These are phyloP conservation scores for Acacia confusa DNA, from an alignment of 306 rosid genomes.

Conservation along the genomic window DNA sequence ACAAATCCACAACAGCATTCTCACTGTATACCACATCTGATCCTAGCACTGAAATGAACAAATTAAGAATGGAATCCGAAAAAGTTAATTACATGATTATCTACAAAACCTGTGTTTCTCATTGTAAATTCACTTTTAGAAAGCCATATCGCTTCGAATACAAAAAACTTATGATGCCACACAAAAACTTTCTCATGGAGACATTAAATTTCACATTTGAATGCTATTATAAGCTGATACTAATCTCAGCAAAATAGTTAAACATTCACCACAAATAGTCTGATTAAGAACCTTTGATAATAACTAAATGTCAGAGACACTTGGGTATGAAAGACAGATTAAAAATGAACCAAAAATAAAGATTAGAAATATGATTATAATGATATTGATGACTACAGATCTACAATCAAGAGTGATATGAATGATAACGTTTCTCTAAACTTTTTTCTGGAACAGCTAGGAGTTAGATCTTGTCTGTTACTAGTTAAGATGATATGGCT, in stretches of 20 bases:
- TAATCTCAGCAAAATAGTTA: background rate
- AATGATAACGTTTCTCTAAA: slow-evolving; percentile 3
- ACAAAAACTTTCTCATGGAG: background rate
- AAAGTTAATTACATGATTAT: background rate
- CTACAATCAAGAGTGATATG: background rate
- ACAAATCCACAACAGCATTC: slow-evolving; percentile 67
- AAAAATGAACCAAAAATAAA: background rate
- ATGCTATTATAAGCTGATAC: slow-evolving; percentile 8
- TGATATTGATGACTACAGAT: slow-evolving; percentile 3
- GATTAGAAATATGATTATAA: background rate
- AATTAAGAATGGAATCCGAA: background rate
- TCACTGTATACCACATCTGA: slow-evolving; percentile 88
- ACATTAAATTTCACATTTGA: background rate
- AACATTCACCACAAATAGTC: background rate
- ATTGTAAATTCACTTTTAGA: background rate
- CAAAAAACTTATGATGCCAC: background rate
- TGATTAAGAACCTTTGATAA: background rate
- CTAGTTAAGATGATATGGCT: background rate
- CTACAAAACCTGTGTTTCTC: background rate
- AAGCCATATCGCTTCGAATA: background rate
- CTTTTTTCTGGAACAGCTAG: background rate
- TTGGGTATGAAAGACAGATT: background rate
- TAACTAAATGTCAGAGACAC: background rate
- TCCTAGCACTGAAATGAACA: slow-evolving; percentile 59
- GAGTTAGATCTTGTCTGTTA: slow-evolving; percentile 18